These are phyloP conservation scores for Diaporthe citri DNA, from an alignment of 2,329 filamentous ascomycete genomes.

Conservation along the genomic window DNA sequence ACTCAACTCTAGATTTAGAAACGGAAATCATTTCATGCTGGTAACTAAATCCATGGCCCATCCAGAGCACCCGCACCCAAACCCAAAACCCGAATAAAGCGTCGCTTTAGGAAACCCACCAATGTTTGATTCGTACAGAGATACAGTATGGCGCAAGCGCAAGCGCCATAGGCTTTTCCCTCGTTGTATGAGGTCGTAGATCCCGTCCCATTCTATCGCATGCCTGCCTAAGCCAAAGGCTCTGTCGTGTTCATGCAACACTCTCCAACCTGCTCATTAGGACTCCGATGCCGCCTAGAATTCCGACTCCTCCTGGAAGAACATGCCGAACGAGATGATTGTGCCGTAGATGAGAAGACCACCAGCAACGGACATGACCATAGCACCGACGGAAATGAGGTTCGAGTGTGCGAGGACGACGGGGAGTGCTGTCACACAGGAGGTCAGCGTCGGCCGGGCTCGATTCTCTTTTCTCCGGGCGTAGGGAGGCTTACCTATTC, in stretches of 20 bases:
- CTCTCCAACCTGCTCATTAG: constrained; percentile 18
- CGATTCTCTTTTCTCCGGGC: background rate
- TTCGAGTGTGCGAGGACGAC: constrained; percentile 88
- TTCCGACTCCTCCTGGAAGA: constrained; percentile 97
- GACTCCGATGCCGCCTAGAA: constrained; percentile 69
- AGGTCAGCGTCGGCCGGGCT: constrained; percentile 1
- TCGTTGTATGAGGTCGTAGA: constrained; percentile 2
- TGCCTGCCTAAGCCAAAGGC: background rate
- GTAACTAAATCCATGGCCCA: constrained; percentile 25
- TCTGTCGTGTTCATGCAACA: constrained; percentile 14
- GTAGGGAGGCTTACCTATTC: constrained; percentile 78
- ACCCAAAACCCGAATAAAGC: constrained; percentile 17
- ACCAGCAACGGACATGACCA: constrained; percentile 94
- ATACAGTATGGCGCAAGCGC: constrained; percentile 25
- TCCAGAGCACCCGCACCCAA: constrained; percentile 20
- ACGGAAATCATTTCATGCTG: constrained; percentile 29
- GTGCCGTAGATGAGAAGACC: constrained; percentile 97
- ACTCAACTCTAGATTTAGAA: constrained; percentile 32
- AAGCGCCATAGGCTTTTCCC: background rate
- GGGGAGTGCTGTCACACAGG: constrained; percentile 76
- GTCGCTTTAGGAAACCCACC: constrained; percentile 26
- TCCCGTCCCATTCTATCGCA: constrained; percentile 14
- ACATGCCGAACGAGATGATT: constrained; percentile 97
- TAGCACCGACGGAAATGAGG: constrained; percentile 85
- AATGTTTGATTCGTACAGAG: constrained; percentile 31